Conservation (phyloP, 352 stramenopile genomes). For the Elongisporangium prolatum region DNA sequence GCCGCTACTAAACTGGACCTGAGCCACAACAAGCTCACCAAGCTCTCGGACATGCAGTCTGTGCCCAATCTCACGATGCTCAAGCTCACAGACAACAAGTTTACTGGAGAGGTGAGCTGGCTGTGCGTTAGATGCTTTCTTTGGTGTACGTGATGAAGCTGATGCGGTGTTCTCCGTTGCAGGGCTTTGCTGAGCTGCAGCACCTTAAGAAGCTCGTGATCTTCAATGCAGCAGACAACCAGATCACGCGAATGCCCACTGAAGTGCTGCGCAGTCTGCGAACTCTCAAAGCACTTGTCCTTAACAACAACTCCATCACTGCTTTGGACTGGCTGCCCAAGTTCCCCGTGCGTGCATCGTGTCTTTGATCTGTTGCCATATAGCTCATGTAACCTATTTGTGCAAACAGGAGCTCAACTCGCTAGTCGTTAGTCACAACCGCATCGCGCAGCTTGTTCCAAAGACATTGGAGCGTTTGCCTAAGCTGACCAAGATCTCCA, state of each 20-base stretch:
- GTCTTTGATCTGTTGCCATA: not conserved
- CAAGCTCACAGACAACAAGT: conserved; percentile 74
- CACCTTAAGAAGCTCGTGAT: conserved; percentile 80
- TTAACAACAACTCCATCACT: conserved; percentile 84
- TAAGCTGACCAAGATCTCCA: conserved; percentile 79
- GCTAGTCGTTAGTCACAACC: conserved; percentile 83
- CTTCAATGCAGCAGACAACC: conserved; percentile 72
- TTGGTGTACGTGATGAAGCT: conserved; percentile 1
- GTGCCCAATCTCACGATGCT: conserved; percentile 68
- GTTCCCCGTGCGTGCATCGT: conserved; percentile 31
- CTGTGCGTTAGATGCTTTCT: not conserved
- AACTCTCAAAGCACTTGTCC: conserved; percentile 72
- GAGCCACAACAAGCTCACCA: conserved; percentile 84
- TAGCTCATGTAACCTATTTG: conserved; percentile 1
- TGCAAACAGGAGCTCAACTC: conserved; percentile 63
- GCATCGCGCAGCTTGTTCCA: conserved; percentile 58
- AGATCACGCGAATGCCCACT: conserved; percentile 60
- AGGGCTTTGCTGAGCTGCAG: conserved; percentile 57
- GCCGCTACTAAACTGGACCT: conserved; percentile 69
- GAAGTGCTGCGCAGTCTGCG: conserved; percentile 66
- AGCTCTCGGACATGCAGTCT: conserved; percentile 64
- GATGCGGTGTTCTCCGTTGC: not conserved
- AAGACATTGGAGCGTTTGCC: conserved; percentile 63
- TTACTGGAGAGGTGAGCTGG: conserved; percentile 49
- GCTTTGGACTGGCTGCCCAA: conserved; percentile 81